Evolutionary conservation across 2,329 filamentous ascomycete genomes (phyloP), one percentile per base, ranked within the genome.

Genomic region (Sphaerulina musiva): DNA sequence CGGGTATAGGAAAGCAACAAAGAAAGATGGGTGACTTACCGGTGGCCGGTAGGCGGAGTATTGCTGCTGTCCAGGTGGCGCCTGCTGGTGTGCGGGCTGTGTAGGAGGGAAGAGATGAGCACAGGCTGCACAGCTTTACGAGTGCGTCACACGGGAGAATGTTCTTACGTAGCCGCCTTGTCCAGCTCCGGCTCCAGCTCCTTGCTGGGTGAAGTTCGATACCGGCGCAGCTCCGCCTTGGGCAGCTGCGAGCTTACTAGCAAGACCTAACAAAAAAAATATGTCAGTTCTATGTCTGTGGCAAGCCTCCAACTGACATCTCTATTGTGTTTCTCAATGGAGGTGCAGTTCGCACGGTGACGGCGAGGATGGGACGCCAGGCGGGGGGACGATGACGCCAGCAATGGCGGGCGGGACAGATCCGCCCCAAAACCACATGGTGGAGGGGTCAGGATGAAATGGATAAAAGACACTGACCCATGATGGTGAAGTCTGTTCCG

Each of bases 161-260:
- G 53, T 79, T 43, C 80, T 77, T 72, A 82, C 80, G 69, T 81
- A 80, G 70, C 74, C 73, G 62, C 73, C 72, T 59, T 17, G 14
- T 17, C 14, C 14, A 17, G 14, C 14, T 17, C 14, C 14, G 1
- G 42, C 67, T 45, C 47, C 56, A 45, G 52, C 58, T 47, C 49
- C 57, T 49, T 47, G 55, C 38, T 57, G 52, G 43, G 55, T 45
- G 54, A 59, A 66, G 53, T 66, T 67, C 9, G 63, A 54, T 12
- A 64, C 55, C 6, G 65, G 58, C 20, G 43, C 45, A 11, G 62
- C 60, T 42, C 62, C 63, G 51, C 68, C 68, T 56, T 70, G 68
- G 42, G 73, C 68, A 48, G 74, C 74, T 40, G 74, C 74, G 64
- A 77, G 72, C 63, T 77, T 77, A 43, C 66, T 70, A 59, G 74